Evolutionary conservation across 1,139 yeast genomes (phyloP).

Genomic region (Saccharomyces hybrid): DNA sequence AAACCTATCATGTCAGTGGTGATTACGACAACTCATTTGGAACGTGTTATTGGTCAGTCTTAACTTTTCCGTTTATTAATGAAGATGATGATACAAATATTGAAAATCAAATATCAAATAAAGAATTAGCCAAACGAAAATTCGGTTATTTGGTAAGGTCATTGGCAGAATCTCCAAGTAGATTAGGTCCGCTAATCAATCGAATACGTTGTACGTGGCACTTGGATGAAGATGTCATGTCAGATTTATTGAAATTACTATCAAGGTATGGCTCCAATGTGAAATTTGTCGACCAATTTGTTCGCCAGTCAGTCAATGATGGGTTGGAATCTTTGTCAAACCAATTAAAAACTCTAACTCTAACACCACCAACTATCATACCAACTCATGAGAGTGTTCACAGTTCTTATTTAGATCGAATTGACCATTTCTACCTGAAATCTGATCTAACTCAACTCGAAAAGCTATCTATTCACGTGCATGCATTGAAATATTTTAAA

Average conservation of each 20-base stretch:
- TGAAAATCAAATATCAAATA: slow-evolving; percentile 1
- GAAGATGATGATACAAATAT: slow-evolving; percentile 1
- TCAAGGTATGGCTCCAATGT: slow-evolving; percentile 15
- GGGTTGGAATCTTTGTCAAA: slow-evolving; percentile 12
- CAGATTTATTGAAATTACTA: slow-evolving; percentile 15
- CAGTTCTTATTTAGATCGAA: slow-evolving; percentile 12
- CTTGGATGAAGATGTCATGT: slow-evolving; percentile 14
- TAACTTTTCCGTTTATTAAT: slow-evolving; percentile 12
- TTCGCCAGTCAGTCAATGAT: slow-evolving; percentile 17
- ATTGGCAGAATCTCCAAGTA: slow-evolving; percentile 12
- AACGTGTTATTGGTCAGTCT: slow-evolving; percentile 22
- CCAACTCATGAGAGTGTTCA: slow-evolving; percentile 14
- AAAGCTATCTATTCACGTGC: slow-evolving; percentile 21
- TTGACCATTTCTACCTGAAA: slow-evolving; percentile 11
- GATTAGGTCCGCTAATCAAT: slow-evolving; percentile 18
- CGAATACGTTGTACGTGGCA: slow-evolving; percentile 30
- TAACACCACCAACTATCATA: slow-evolving; percentile 22
- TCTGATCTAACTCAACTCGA: slow-evolving; percentile 18
- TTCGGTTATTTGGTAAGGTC: slow-evolving; percentile 20
- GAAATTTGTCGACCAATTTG: slow-evolving; percentile 22
- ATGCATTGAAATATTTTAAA: slow-evolving; percentile 21
- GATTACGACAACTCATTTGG: slow-evolving; percentile 21
- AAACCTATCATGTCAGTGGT: slow-evolving; percentile 18
- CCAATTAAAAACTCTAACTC: slow-evolving; percentile 17
- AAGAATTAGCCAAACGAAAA: slow-evolving; percentile 11